Conservation (phyloP, 306 rosid species). For the Rubus parviflorus region DNA sequence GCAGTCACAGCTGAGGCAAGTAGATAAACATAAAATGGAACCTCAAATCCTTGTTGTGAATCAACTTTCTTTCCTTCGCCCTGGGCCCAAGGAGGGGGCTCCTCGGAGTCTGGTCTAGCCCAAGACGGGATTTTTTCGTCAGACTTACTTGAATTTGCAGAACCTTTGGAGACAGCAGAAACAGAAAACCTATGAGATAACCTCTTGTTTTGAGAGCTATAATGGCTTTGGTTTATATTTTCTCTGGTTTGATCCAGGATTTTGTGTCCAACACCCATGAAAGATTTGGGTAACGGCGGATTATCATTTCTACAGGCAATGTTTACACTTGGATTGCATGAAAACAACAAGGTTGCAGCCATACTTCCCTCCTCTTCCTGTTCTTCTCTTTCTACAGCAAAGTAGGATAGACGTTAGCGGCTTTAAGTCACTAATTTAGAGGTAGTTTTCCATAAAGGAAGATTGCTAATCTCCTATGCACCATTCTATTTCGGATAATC, state of each 20-base stretch:
- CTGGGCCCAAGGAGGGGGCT: slow-evolving; percentile 94
- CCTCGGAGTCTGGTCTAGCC: slow-evolving; percentile 85
- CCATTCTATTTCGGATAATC: background rate
- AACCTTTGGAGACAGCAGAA: slow-evolving; percentile 67
- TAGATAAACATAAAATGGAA: slow-evolving; percentile 70
- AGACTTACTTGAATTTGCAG: slow-evolving; percentile 72
- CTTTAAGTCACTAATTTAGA: background rate
- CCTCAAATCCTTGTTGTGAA: slow-evolving; percentile 43
- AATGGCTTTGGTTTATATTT: slow-evolving; percentile 6
- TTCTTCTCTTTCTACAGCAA: slow-evolving; percentile 20
- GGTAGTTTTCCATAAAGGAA: background rate
- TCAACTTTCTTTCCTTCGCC: slow-evolving; percentile 41
- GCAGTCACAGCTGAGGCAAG: slow-evolving; percentile 88
- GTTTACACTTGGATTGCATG: slow-evolving; percentile 30
- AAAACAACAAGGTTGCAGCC: slow-evolving; percentile 35
- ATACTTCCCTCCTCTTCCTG: slow-evolving; percentile 23
- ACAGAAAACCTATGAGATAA: slow-evolving; percentile 29
- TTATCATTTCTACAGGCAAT: slow-evolving; percentile 20
- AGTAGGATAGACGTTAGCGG: background rate
- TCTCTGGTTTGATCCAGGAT: slow-evolving; percentile 18
- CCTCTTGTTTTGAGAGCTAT: slow-evolving; percentile 12
- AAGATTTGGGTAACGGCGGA: slow-evolving; percentile 13
- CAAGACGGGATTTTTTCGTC: slow-evolving; percentile 80
- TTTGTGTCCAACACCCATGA: slow-evolving; percentile 29
- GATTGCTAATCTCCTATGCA: background rate